Percentiles rank a stretch among this genome's conserved stretches.
Evolutionary conservation across 805 yeast genomes (phyloP).

Genomic region (Starmerella potacharoeniae): DNA sequence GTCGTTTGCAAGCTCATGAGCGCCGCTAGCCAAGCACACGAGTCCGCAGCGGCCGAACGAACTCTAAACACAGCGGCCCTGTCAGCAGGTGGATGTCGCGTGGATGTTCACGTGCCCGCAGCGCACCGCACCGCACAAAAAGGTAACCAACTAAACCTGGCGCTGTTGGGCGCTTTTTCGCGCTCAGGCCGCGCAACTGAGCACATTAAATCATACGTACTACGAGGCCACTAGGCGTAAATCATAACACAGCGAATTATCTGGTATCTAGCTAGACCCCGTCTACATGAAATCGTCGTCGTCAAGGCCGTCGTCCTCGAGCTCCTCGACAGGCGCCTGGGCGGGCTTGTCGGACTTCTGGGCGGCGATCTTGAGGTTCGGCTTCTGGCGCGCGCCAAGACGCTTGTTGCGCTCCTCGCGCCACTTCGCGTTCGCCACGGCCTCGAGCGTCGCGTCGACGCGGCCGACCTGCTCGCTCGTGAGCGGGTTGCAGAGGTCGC

Average conservation of each 20-base stretch:
- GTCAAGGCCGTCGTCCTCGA: slow-evolving; percentile 31
- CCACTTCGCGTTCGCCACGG: slow-evolving; percentile 71
- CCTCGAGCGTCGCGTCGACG: slow-evolving; percentile 72
- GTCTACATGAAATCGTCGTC: slow-evolving; percentile 35
- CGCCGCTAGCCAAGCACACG: too few species aligned
- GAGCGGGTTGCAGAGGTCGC: slow-evolving; percentile 76
- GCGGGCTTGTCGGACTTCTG: slow-evolving; percentile 40
- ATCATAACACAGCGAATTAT: background rate
- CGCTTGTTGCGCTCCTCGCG: slow-evolving; percentile 83
- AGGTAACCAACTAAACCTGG: too few species aligned
- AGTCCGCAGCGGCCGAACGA: too few species aligned
- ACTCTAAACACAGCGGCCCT: too few species aligned
- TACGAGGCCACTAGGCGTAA: too few species aligned
- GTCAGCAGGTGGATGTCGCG: too few species aligned
- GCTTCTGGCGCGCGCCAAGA: slow-evolving; percentile 86
- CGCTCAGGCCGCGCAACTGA: too few species aligned
- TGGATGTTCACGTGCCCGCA: too few species aligned
- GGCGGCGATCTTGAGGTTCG: slow-evolving; percentile 61
- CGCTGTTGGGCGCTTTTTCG: too few species aligned
- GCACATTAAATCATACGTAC: too few species aligned
- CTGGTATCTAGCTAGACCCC: background rate
- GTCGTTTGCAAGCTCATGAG: background rate
- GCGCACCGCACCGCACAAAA: too few species aligned
- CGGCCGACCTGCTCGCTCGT: slow-evolving; percentile 72
- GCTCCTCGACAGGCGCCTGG: slow-evolving; percentile 38